These are phyloP conservation scores for Lactarius psammicola DNA, from an alignment of 768 basidiomycete genomes.

Conservation along the genomic window DNA sequence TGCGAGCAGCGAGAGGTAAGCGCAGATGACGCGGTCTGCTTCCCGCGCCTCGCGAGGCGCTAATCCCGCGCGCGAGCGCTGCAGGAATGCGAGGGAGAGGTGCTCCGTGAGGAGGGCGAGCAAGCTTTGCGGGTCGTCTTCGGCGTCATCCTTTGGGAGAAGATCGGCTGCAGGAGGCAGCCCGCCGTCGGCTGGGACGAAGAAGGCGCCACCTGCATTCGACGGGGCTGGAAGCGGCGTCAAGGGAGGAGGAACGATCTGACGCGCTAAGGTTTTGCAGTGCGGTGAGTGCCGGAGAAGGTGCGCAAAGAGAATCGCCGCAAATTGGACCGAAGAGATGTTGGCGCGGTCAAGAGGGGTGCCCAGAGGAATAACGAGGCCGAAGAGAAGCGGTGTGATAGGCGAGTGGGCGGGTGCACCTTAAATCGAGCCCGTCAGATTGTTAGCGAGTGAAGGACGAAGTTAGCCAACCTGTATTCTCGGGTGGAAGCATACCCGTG, in stretches of 20 bases:
- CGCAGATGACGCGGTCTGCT: slow-evolving; percentile 87
- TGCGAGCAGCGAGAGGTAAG: slow-evolving; percentile 76
- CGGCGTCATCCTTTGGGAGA: slow-evolving; percentile 41
- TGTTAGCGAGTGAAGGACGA: slow-evolving; percentile 30
- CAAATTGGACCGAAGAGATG: slow-evolving; percentile 67
- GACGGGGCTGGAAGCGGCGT: slow-evolving; percentile 31
- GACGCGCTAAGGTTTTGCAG: slow-evolving; percentile 61
- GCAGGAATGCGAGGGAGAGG: slow-evolving; percentile 80
- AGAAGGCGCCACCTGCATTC: slow-evolving; percentile 50
- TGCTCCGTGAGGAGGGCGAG: slow-evolving; percentile 89
- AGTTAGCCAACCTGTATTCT: slow-evolving; percentile 40
- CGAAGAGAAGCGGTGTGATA: slow-evolving; percentile 65
- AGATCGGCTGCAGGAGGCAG: slow-evolving; percentile 38
- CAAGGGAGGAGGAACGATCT: slow-evolving; percentile 51
- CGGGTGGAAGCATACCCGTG: slow-evolving; percentile 66
- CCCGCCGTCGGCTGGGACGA: slow-evolving; percentile 68
- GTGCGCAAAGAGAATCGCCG: slow-evolving; percentile 76
- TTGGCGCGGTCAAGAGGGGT: slow-evolving; percentile 56
- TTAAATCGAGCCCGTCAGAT: slow-evolving; percentile 17
- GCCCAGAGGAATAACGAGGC: slow-evolving; percentile 62
- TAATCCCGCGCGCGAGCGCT: slow-evolving; percentile 62
- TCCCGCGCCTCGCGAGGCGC: slow-evolving; percentile 74
- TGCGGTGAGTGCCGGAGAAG: slow-evolving; percentile 66
- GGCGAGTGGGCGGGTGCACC: slow-evolving; percentile 41
- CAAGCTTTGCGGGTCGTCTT: slow-evolving; percentile 69